Evolutionary conservation across 345 rosid species (phyloP).

Genomic region (Capsella bursapastoris): DNA sequence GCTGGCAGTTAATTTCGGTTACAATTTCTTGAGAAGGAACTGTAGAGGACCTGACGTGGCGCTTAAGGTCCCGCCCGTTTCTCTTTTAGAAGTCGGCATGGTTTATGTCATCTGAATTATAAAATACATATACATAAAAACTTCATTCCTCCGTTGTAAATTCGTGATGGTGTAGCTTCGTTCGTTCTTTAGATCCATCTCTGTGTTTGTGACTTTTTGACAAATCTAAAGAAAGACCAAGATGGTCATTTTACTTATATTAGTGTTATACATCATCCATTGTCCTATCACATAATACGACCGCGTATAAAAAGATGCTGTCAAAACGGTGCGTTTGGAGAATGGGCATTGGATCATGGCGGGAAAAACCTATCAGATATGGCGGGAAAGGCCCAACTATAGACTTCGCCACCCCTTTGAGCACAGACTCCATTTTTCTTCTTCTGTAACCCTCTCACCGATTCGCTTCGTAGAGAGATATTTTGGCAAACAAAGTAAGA

Average conservation of each 20-base stretch:
- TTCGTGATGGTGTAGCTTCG: constrained; percentile 11
- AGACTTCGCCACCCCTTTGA: background rate
- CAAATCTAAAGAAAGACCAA: background rate
- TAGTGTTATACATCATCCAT: too few species aligned
- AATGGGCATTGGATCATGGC: constrained; percentile 18
- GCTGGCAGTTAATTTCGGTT: constrained; percentile 77
- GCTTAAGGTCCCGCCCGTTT: constrained; percentile 86
- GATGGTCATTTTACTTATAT: background rate
- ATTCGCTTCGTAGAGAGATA: background rate
- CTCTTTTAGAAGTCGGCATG: constrained; percentile 95
- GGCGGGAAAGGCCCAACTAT: constrained; percentile 41
- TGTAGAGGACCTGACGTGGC: constrained; percentile 94
- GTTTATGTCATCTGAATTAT: constrained; percentile 70
- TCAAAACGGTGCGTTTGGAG: constrained; percentile 33
- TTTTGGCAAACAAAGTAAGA: background rate
- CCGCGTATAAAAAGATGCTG: background rate
- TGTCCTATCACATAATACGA: background rate
- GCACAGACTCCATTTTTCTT: background rate
- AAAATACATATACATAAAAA: background rate
- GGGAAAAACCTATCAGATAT: constrained; percentile 39
- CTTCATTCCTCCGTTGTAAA: constrained; percentile 31
- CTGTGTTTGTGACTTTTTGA: constrained; percentile 3
- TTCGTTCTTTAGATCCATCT: background rate
- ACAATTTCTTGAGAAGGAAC: constrained; percentile 87
- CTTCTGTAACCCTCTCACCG: constrained; percentile 15